Base-by-base conservation (phyloP, 305 asterid genomes). In the Fraxinus angustifolia region DNA sequence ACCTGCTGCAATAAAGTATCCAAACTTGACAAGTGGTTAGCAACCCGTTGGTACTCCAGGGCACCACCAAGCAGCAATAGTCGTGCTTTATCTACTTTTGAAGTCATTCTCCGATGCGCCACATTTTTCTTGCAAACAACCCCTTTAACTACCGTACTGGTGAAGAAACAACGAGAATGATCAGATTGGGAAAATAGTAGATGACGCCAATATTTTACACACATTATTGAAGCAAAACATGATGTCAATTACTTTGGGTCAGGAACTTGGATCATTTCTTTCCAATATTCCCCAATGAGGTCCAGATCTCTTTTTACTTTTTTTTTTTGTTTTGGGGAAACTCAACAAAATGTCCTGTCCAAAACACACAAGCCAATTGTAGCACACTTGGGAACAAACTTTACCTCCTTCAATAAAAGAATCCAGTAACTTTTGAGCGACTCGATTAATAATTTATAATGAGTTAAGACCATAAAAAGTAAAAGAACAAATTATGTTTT, bases 1-100 rank as follows among this genome's bases (percentile, higher is more conserved):
- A 93, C 97, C 97, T 93, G 97, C 91, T 93, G 97, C 70, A 93
- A 82, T 84, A 93, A 92, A 87, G 97, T 93, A 83, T 92, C 91
- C 79, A 93, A 92, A 89, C 97, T 93, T 42, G 97, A 92, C 86
- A 93, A 88, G 88, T 91, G 97, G 85, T 92, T 92, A 80, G 95
- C 87, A 83, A 93, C 93, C 84, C 97, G 87, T 82, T 93, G 97
- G 86, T 93, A 93, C 88, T 93, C 97, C 87, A 93, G 86, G 77
- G 97, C 94, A 79, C 97, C 97, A 82, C 94, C 97, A 82, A 93
- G 97, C 82, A 92, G 86, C 68, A 92, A 87, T 79, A 93, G 75
- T 77, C 91, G 86, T 77, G 95, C 91, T 83, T 89, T 93, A 67
- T 89, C 91, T 80, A 92, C 78, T 87, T 87, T 91, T 84, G 97